These are phyloP conservation scores for Pyrenophora teres DNA, from an alignment of 2,329 filamentous ascomycete genomes.

Conservation along the genomic window DNA sequence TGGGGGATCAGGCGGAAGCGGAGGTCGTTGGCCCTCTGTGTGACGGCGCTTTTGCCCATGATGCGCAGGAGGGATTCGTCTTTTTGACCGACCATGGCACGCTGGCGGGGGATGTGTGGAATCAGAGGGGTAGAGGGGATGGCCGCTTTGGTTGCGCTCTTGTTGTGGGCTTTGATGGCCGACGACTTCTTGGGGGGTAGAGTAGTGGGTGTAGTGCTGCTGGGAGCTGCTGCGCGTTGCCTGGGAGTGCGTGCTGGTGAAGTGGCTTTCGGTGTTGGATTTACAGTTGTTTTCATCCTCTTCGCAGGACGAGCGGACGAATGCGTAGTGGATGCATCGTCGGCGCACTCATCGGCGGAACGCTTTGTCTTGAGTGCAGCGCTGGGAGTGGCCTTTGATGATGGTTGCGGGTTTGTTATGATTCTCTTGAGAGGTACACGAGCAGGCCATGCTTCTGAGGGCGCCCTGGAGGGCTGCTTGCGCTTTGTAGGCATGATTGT, in stretches of 20 bases:
- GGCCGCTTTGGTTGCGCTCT: not conserved
- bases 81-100: constrained; percentile 11
- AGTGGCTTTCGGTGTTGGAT: too few species aligned
- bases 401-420: not conserved
- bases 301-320: not conserved
- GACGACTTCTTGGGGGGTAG: too few species aligned
- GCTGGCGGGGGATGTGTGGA: constrained; percentile 14
- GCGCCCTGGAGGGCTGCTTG: not conserved
- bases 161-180: not conserved
- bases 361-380: not conserved
- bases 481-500: not conserved
- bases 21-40: constrained; percentile 12
- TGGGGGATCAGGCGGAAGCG: constrained; percentile 25
- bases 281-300: too few species aligned
- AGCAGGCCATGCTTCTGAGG: too few species aligned
- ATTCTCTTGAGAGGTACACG: not conserved
- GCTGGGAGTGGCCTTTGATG: not conserved
- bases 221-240: too few species aligned
- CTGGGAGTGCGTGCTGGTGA: too few species aligned
- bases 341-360: not conserved
- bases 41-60: constrained; percentile 16
- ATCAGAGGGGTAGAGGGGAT: constrained; percentile 14
- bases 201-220: too few species aligned
- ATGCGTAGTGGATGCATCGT: not conserved
- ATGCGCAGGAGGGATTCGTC: constrained; percentile 20